These are phyloP conservation scores for Coix lacrymajobi DNA, from an alignment of 176 grass and related monocot genomes.

Conservation along the genomic window DNA sequence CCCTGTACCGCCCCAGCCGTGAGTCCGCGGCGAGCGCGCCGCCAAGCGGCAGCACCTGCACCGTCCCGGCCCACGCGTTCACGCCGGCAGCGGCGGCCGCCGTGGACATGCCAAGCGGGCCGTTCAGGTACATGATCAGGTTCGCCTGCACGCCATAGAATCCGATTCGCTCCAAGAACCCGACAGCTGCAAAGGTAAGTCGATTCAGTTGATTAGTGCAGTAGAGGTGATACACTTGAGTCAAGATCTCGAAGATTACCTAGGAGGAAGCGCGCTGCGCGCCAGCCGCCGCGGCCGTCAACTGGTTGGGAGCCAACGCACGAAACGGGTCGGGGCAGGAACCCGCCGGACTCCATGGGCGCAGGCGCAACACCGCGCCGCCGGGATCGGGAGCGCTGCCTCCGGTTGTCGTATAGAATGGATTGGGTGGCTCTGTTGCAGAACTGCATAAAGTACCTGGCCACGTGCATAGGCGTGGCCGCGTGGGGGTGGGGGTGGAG, in stretches of 20 bases:
- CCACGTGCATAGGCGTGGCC: too few relatives aligned
- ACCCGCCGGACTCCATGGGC: conserved; percentile 26
- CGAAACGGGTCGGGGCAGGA: background rate
- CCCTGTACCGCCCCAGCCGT: conserved; percentile 36
- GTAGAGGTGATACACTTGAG: background rate
- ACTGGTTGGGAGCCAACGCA: background rate
- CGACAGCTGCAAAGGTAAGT: conserved; percentile 16
- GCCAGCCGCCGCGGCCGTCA: conserved; percentile 42
- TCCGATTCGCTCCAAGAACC: conserved; percentile 50
- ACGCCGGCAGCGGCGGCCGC: conserved; percentile 30
- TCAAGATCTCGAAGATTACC: conserved; percentile 17
- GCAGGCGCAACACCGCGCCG: too few relatives aligned
- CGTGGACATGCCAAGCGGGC: conserved; percentile 52
- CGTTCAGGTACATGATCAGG: conserved; percentile 76
- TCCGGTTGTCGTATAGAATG: too few relatives aligned
- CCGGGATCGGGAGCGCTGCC: too few relatives aligned
- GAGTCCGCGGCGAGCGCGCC: conserved; percentile 63
- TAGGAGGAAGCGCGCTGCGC: conserved; percentile 56
- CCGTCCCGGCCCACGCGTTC: conserved; percentile 48
- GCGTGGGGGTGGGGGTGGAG: too few relatives aligned
- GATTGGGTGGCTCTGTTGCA: too few relatives aligned
- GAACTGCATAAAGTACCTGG: too few relatives aligned
- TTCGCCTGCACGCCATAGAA: conserved; percentile 57
- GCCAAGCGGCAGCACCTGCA: conserved; percentile 43
- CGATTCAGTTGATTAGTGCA: background rate